Conservation (phyloP, 2,329 filamentous ascomycete species). For the Calonectria montana region DNA sequence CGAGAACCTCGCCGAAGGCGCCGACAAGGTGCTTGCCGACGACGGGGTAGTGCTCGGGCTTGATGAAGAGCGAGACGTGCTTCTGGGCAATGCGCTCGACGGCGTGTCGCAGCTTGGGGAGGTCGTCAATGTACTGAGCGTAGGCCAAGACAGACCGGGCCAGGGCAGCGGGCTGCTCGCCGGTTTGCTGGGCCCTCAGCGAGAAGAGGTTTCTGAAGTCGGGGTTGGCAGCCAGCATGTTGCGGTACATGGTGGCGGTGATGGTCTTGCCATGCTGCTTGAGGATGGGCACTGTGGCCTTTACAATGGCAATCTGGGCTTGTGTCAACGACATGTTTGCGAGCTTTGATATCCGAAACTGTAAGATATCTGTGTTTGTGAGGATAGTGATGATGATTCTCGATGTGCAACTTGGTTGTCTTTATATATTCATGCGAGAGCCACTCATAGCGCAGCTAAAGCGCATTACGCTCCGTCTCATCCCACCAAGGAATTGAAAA, state of each 20-base stretch:
- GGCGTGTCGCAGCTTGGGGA: constrained; percentile 66
- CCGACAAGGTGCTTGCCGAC: constrained; percentile 76
- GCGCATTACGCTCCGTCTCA: constrained; percentile 31
- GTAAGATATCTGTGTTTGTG: not conserved
- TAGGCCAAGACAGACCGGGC: constrained; percentile 78
- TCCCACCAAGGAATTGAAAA: not conserved
- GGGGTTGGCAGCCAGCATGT: constrained; percentile 73
- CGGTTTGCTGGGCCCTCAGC: constrained; percentile 73
- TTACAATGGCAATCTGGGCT: constrained; percentile 77
- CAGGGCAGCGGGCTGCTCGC: constrained; percentile 76
- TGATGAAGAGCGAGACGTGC: constrained; percentile 77
- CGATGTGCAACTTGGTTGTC: not conserved
- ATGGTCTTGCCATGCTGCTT: constrained; percentile 75
- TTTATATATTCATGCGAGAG: not conserved
- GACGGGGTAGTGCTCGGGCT: constrained; percentile 75
- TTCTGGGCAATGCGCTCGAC: constrained; percentile 81
- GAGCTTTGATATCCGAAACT: not conserved
- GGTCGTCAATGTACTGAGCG: constrained; percentile 77
- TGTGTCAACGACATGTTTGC: constrained; percentile 64
- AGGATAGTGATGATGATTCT: constrained; percentile 14
- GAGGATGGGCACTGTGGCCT: constrained; percentile 80
- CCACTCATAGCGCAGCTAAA: constrained; percentile 37
- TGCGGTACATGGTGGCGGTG: constrained; percentile 78
- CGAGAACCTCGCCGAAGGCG: constrained; percentile 75
- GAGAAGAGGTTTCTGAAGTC: constrained; percentile 78